Percentiles rank a stretch among this genome's conserved stretches.
phyloP scores from a whole-genome alignment of 805 yeast genomes.

The Vanderwaltozyma verrucispora region DNA sequence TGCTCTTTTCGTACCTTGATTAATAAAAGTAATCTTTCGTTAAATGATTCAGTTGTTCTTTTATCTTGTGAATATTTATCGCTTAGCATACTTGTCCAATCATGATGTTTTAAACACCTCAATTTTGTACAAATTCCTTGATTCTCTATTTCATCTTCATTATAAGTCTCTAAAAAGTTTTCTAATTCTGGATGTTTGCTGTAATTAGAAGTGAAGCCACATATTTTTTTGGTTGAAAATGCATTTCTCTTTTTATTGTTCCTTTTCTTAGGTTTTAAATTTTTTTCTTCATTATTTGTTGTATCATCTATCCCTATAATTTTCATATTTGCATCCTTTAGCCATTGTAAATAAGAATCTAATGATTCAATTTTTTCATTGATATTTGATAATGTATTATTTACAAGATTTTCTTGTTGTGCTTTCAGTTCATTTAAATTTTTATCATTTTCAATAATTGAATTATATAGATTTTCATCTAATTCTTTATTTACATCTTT shows the following conservation, averaged over 20 bases:
- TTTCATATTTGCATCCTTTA: conserved; percentile 15
- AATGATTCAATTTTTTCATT: conserved; percentile 8
- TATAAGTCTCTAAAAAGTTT: conserved; percentile 10
- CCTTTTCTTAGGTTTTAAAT: conserved; percentile 8
- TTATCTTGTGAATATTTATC: conserved; percentile 17
- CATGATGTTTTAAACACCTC: conserved; percentile 23
- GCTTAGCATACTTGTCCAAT: conserved; percentile 19
- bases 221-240: conserved; percentile 13
- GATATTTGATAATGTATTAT: conserved; percentile 8
- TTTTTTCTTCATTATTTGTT: neutral
- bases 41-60: conserved; percentile 15
- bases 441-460: conserved; percentile 11
- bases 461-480: conserved; percentile 10
- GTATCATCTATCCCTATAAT: conserved; percentile 4
- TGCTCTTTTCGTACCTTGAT: conserved; percentile 21
- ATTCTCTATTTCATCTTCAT: conserved; percentile 3
- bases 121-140: conserved; percentile 19
- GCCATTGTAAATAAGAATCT: conserved; percentile 26
- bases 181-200: conserved; percentile 9
- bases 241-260: conserved; percentile 4
- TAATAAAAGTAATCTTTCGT: conserved; percentile 16
- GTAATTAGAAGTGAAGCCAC: conserved; percentile 19
- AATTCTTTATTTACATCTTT: conserved; percentile 8
- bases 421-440: conserved; percentile 10
- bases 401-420: conserved; percentile 7